Evolutionary conservation across 495 filamentous ascomycete species (phyloP).

Genomic region (Talaromyces trachyspermus): DNA sequence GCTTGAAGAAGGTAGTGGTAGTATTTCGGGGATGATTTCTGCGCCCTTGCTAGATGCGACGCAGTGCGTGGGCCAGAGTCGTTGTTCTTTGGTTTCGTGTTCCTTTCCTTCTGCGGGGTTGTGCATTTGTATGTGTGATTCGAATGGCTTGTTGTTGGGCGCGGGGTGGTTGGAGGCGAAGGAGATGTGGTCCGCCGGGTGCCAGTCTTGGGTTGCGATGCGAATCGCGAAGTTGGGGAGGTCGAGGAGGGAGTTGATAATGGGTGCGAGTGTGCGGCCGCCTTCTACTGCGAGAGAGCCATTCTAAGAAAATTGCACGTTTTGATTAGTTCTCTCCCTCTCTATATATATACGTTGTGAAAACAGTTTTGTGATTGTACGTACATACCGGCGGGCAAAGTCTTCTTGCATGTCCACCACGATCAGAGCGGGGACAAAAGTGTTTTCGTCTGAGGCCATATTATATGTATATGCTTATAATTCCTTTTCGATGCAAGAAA

Average conservation of each 20-base stretch:
- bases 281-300: conserved; percentile 72
- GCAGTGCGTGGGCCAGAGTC: conserved; percentile 88
- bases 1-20: too few relatives aligned
- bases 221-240: conserved; percentile 61
- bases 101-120: conserved; percentile 58
- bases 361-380: conserved; percentile 3
- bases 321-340: too few relatives aligned
- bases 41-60: conserved; percentile 67
- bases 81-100: conserved; percentile 54
- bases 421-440: conserved; percentile 54
- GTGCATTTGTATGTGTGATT: conserved; percentile 49
- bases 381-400: conserved; percentile 75
- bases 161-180: conserved; percentile 73
- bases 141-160: conserved; percentile 60
- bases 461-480: background rate
- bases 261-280: conserved; percentile 59
- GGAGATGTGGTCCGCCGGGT: conserved; percentile 78
- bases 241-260: conserved; percentile 68
- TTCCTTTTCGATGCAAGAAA: background rate
- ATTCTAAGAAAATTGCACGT: conserved; percentile 56
- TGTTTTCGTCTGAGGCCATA: background rate
- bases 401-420: conserved; percentile 93
- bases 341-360: background rate
- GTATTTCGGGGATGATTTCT: conserved; percentile 70
- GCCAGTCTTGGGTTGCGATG: conserved; percentile 84